A percentile compares a stretch with the other conserved stretches of the same genome.
Conservation (phyloP, 1,284 basidiomycete genomes). For the Rhodotorula sp. region DNA sequence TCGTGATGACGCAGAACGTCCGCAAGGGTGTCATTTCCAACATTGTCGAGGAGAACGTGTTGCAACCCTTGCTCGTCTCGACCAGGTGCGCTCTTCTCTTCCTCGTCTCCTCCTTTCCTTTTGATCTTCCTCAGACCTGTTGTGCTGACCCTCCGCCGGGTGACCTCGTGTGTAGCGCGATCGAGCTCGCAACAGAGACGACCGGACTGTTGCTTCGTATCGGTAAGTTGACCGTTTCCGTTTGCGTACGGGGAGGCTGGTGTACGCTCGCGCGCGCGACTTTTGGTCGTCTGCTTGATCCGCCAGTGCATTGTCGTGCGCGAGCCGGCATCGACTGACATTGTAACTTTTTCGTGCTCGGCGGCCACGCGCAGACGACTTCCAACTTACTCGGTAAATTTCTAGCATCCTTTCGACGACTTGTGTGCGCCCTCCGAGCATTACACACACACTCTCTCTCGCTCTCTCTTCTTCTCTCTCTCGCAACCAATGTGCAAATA, state of each 20-base stretch:
- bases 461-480: not conserved
- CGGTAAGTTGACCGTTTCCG: conserved; percentile 47
- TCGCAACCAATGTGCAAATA: not conserved
- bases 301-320: too few species aligned
- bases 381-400: conserved; percentile 16
- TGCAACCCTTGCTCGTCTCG: conserved; percentile 92
- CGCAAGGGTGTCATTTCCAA: conserved; percentile 60
- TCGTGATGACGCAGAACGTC: conserved; percentile 61
- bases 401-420: not conserved
- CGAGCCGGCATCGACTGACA: too few species aligned
- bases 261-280: too few species aligned
- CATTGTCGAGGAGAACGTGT: conserved; percentile 80
- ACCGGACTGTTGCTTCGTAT: conserved; percentile 95
- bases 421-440: not conserved
- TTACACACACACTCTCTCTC: too few species aligned
- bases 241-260: too few species aligned
- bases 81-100: not conserved
- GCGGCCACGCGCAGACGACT: conserved; percentile 5
- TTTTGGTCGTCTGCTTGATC: too few species aligned
- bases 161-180: conserved; percentile 66
- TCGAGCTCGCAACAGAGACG: conserved; percentile 95
- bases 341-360: too few species aligned
- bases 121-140: not conserved
- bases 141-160: not conserved
- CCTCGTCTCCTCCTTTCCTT: not conserved